These are phyloP conservation scores for Viridothelium virens DNA, from an alignment of 495 filamentous ascomycete genomes.

Conservation along the genomic window DNA sequence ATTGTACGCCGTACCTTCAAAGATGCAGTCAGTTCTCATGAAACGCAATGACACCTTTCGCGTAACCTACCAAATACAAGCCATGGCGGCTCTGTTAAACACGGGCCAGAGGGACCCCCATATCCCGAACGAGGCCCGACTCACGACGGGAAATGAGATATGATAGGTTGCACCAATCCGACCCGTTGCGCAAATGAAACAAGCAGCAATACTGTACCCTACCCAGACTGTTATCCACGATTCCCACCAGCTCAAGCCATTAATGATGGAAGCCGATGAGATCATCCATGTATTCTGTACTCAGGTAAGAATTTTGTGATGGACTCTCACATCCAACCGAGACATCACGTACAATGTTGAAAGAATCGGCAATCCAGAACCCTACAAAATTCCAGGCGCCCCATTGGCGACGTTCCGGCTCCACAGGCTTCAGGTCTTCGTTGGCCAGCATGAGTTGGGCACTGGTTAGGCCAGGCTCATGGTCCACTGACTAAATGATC, in stretches of 20 bases:
- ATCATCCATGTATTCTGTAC: constrained; percentile 90
- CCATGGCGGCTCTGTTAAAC: constrained; percentile 77
- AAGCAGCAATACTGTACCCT: constrained; percentile 20
- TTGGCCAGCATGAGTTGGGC: constrained; percentile 88
- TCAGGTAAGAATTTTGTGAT: background rate
- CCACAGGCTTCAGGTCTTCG: constrained; percentile 83
- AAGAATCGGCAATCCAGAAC: constrained; percentile 84
- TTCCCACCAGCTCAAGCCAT: constrained; percentile 89
- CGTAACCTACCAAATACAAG: constrained; percentile 82
- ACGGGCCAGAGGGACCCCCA: constrained; percentile 68
- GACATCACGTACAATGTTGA: constrained; percentile 56
- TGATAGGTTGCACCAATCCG: constrained; percentile 35
- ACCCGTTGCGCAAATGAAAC: constrained; percentile 21
- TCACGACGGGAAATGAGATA: constrained; percentile 37
- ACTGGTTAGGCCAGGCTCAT: constrained; percentile 71
- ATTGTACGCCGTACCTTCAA: constrained; percentile 47
- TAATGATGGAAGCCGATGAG: constrained; percentile 68
- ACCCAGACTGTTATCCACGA: constrained; percentile 70
- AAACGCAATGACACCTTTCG: constrained; percentile 35
- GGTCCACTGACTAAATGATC: constrained; percentile 45
- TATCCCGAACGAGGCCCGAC: constrained; percentile 35
- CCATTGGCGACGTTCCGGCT: constrained; percentile 79
- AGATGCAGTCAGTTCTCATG: constrained; percentile 50
- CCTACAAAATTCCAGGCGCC: constrained; percentile 80
- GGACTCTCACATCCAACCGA: background rate